Evolutionary conservation across 129 eudicot genomes (phyloP).

Genomic region (Arctium minus): DNA sequence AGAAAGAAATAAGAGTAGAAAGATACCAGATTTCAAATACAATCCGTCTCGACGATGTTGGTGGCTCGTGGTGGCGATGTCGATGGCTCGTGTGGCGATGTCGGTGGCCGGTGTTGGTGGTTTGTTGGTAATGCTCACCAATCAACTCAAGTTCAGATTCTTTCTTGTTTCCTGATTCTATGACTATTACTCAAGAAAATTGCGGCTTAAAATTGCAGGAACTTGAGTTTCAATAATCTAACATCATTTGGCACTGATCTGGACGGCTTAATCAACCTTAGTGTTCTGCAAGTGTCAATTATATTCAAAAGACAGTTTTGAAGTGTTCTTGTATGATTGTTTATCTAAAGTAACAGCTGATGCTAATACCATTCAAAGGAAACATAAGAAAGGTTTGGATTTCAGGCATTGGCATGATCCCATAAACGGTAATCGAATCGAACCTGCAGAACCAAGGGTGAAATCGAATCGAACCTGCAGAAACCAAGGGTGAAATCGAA

Average conservation of each 20-base stretch:
- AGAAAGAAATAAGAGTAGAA: no score
- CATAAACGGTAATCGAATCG: no score
- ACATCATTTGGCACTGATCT: slow-evolving; percentile 81
- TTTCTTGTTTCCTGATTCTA: slow-evolving; percentile 6
- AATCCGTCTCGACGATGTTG: no score
- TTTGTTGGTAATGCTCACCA: slow-evolving; percentile 35
- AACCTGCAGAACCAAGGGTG: no score
- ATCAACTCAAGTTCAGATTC: neutral
- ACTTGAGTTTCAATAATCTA: slow-evolving; percentile 75
- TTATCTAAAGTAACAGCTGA: slow-evolving; percentile 27
- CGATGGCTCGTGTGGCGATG: no score
- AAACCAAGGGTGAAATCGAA: no score
- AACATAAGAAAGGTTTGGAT: slow-evolving; percentile 67
- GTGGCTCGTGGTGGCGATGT: no score
- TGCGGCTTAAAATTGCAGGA: slow-evolving; percentile 46
- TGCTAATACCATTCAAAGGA: no score
- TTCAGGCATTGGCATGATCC: no score
- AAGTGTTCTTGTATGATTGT: slow-evolving; percentile 5
- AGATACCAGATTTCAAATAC: no score
- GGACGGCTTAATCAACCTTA: slow-evolving; percentile 67
- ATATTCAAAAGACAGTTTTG: neutral
- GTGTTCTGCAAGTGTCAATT: slow-evolving; percentile 53
- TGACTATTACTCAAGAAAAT: neutral
- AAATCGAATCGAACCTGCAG: no score
- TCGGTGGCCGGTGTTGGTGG: no score